Evolutionary conservation across 192 early-diverging fungal species (phyloP).

Genomic region (Diversispora eburnea): DNA sequence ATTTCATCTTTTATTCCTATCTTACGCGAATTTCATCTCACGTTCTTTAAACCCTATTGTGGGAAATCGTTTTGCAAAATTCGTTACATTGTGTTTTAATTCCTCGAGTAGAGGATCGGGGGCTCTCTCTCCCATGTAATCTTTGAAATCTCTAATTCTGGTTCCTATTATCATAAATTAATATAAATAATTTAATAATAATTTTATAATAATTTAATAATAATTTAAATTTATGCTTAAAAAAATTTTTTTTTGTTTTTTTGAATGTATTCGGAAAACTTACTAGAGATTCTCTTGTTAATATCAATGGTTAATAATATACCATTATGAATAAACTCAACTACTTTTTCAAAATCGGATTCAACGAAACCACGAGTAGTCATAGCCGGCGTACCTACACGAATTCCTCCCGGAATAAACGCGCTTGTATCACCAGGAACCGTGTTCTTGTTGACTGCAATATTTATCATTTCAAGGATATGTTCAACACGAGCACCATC

Average conservation of each 20-base stretch:
- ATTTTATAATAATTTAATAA: not conserved
- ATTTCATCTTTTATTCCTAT: not conserved
- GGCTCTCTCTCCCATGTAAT: conserved; percentile 64
- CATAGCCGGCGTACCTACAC: conserved; percentile 97
- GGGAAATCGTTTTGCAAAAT: conserved; percentile 84
- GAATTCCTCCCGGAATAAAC: conserved; percentile 88
- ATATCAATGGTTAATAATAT: conserved; percentile 76
- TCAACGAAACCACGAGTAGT: conserved; percentile 87
- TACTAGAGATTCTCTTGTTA: conserved; percentile 59
- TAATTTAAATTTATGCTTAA: not conserved
- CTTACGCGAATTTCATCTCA: conserved; percentile 54
- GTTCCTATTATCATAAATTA: conserved; percentile 37
- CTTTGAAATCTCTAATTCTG: conserved; percentile 91
- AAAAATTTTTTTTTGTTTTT: not conserved
- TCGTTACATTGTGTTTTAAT: conserved; percentile 76
- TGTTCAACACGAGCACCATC: conserved; percentile 97
- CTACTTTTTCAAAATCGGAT: conserved; percentile 84
- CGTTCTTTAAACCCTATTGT: conserved; percentile 77
- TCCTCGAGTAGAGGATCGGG: conserved; percentile 56
- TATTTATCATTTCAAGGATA: conserved; percentile 92
- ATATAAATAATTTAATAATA: no score
- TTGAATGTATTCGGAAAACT: not conserved
- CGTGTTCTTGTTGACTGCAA: conserved; percentile 99
- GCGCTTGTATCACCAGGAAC: conserved; percentile 95
- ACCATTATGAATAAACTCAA: conserved; percentile 83